Conservation (phyloP, 2,329 filamentous ascomycete species). For the Fusarium begoniae region DNA sequence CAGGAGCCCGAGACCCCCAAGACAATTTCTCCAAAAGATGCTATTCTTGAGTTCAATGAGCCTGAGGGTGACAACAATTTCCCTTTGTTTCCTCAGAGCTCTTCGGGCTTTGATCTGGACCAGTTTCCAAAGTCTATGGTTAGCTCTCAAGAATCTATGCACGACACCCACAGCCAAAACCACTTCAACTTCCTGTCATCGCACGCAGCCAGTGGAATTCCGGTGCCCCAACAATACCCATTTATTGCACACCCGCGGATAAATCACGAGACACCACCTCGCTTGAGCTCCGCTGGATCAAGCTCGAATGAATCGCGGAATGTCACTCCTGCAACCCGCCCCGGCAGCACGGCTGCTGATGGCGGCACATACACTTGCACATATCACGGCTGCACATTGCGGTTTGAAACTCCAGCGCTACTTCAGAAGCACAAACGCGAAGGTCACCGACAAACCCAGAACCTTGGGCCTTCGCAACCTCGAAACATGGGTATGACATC, state of each 20-base stretch:
- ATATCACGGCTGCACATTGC: conserved; percentile 86
- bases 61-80: conserved; percentile 74
- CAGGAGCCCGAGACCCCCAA: conserved; percentile 67
- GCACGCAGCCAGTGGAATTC: conserved; percentile 51
- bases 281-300: conserved; percentile 56
- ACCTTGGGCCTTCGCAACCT: conserved; percentile 41
- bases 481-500: conserved; percentile 57
- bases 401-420: conserved; percentile 87
- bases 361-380: conserved; percentile 95
- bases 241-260: conserved; percentile 54
- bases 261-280: conserved; percentile 48
- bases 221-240: conserved; percentile 62
- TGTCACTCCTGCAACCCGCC: conserved; percentile 54
- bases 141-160: conserved; percentile 27
- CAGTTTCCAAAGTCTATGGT: conserved; percentile 50
- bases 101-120: conserved; percentile 56
- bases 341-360: conserved; percentile 74
- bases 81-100: conserved; percentile 75
- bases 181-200: conserved; percentile 47
- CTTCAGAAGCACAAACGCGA: conserved; percentile 97
- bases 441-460: conserved; percentile 81
- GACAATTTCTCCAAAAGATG: conserved; percentile 95
- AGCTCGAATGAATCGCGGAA: conserved; percentile 47
- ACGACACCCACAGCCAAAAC: conserved; percentile 30
- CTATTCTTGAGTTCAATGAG: conserved; percentile 85